Conservation (phyloP, 495 filamentous ascomycete genomes). For the Talaromyces nanjingensis region DNA sequence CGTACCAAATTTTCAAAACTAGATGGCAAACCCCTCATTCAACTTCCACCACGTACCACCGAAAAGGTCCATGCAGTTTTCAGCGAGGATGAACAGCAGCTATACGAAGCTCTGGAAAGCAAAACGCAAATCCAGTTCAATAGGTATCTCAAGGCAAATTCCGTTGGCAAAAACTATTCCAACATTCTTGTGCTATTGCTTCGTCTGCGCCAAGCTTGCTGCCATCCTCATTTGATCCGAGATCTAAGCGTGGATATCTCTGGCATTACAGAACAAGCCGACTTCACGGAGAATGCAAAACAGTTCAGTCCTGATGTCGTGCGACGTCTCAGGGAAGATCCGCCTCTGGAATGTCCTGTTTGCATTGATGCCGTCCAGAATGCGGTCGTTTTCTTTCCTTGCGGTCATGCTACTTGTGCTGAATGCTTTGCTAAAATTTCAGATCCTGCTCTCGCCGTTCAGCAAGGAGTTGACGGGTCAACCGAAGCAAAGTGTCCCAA, state of each 20-base stretch:
- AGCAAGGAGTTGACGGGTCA: slow-evolving; percentile 49
- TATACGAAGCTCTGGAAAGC: slow-evolving; percentile 67
- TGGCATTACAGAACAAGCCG: slow-evolving; percentile 48
- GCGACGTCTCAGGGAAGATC: slow-evolving; percentile 56
- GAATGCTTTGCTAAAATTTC: slow-evolving; percentile 73
- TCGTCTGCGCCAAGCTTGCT: slow-evolving; percentile 69
- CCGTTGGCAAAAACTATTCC: slow-evolving; percentile 72
- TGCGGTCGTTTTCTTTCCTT: slow-evolving; percentile 75
- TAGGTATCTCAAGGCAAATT: slow-evolving; percentile 64
- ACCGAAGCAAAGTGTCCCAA: slow-evolving; percentile 63
- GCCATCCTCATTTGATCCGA: slow-evolving; percentile 83
- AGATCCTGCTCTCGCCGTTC: slow-evolving; percentile 48
- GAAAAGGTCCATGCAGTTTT: slow-evolving; percentile 65
- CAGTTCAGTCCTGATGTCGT: slow-evolving; percentile 56
- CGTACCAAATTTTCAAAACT: slow-evolving; percentile 78
- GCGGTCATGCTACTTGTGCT: slow-evolving; percentile 74
- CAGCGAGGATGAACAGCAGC: slow-evolving; percentile 58
- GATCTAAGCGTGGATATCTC: slow-evolving; percentile 58
- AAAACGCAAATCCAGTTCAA: slow-evolving; percentile 66
- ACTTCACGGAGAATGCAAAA: slow-evolving; percentile 61
- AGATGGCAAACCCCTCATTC: slow-evolving; percentile 78
- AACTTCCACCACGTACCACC: slow-evolving; percentile 62
- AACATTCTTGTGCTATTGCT: slow-evolving; percentile 81
- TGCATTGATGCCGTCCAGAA: slow-evolving; percentile 73
- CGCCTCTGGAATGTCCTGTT: slow-evolving; percentile 62